phyloP scores from a whole-genome alignment of 2,329 filamentous ascomycete genomes.

The Sclerotiophoma versabilis region DNA sequence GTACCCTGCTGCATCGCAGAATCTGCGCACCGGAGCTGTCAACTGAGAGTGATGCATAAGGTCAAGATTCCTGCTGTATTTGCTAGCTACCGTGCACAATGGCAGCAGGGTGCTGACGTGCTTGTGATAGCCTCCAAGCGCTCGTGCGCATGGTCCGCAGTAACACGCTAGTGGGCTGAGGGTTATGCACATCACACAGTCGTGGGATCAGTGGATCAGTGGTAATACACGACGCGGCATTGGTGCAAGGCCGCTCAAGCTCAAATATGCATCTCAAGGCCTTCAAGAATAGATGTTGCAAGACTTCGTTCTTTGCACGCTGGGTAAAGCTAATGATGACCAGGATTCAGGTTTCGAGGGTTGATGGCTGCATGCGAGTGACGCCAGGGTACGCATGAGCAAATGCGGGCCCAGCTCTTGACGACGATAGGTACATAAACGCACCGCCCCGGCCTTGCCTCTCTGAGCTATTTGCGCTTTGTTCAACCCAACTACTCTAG shows the following conservation, averaged over 20 bases:
- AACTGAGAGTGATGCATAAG: not conserved
- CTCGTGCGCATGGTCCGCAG: slow-evolving; percentile 19
- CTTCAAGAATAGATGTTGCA: not conserved
- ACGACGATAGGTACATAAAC: slow-evolving; percentile 37
- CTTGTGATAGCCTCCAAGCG: slow-evolving; percentile 4
- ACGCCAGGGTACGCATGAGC: slow-evolving; percentile 38
- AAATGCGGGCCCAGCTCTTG: slow-evolving; percentile 39
- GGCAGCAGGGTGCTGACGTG: slow-evolving; percentile 4
- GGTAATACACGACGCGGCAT: slow-evolving; percentile 22
- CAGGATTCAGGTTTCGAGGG: slow-evolving; percentile 24
- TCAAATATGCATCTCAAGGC: not conserved
- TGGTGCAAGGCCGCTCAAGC: slow-evolving; percentile 15
- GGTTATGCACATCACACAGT: slow-evolving; percentile 5
- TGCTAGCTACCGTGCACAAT: not conserved
- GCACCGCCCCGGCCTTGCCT: slow-evolving; percentile 26
- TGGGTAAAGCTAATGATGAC: slow-evolving; percentile 11
- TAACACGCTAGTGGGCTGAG: slow-evolving; percentile 9
- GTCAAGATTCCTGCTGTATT: not conserved
- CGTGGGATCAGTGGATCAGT: not conserved
- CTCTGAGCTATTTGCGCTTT: slow-evolving; percentile 29
- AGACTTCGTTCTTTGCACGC: not conserved
- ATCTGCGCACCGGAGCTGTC: slow-evolving; percentile 3
- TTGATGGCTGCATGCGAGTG: slow-evolving; percentile 32
- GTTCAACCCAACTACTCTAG: not conserved
- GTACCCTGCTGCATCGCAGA: slow-evolving; percentile 12